These are phyloP conservation scores for Quercus berberidifolia DNA, from an alignment of 306 rosid species.

Conservation along the genomic window DNA sequence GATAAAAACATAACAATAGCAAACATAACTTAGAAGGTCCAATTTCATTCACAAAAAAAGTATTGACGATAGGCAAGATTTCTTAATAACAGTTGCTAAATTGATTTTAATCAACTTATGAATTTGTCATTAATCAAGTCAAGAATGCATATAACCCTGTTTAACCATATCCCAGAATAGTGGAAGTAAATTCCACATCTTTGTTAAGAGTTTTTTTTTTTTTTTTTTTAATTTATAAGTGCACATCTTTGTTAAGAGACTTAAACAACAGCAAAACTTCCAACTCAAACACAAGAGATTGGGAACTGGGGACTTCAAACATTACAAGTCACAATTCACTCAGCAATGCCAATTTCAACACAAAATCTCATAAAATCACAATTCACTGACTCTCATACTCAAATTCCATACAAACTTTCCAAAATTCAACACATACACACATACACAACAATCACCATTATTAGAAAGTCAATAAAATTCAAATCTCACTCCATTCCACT, in stretches of 20 bases:
- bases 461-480: background rate
- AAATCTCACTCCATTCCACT: background rate
- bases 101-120: background rate
- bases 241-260: no score
- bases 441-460: background rate
- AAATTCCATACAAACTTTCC: constrained; percentile 6
- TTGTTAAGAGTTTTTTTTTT: no score
- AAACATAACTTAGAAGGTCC: background rate
- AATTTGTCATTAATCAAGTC: background rate
- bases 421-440: background rate
- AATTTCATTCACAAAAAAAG: background rate
- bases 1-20: background rate
- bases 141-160: background rate
- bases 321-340: no score
- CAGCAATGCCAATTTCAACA: constrained; percentile 8
- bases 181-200: no score
- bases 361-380: background rate
- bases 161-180: background rate
- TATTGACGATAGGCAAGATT: background rate
- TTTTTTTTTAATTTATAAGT: no score
- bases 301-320: no score
- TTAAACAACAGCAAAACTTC: no score
- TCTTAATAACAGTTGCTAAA: background rate
- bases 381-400: background rate
- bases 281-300: no score